Conservation (phyloP, 768 basidiomycete species). For the Podaxis carcinomalis region DNA sequence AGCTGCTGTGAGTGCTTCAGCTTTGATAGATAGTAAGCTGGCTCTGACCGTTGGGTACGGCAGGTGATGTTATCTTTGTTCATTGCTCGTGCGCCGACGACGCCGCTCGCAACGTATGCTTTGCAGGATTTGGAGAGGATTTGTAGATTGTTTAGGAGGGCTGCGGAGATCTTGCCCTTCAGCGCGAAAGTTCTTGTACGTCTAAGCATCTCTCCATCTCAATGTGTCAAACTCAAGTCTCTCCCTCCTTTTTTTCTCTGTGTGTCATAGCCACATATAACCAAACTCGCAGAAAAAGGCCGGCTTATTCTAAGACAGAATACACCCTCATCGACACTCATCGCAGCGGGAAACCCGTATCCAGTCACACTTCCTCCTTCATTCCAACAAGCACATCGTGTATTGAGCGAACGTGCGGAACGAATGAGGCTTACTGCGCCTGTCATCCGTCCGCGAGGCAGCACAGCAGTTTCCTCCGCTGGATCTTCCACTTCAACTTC, state of each 20-base stretch:
- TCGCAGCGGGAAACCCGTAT: slow-evolving; percentile 15
- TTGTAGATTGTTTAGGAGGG: slow-evolving; percentile 52
- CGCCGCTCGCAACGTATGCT: slow-evolving; percentile 54
- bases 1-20: slow-evolving; percentile 48
- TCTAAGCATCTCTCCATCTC: slow-evolving; percentile 12
- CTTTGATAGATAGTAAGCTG: neutral
- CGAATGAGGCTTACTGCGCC: slow-evolving; percentile 19
- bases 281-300: slow-evolving; percentile 48
- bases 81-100: slow-evolving; percentile 56
- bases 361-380: slow-evolving; percentile 26
- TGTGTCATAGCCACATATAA: slow-evolving; percentile 43
- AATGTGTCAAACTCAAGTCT: neutral
- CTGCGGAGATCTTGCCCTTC: slow-evolving; percentile 54
- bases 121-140: slow-evolving; percentile 58
- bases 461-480: neutral
- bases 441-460: neutral
- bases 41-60: neutral
- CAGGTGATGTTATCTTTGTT: slow-evolving; percentile 65
- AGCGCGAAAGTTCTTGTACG: slow-evolving; percentile 56
- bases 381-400: slow-evolving; percentile 31
- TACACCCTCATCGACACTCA: neutral
- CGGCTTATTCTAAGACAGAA: slow-evolving; percentile 20
- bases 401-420: slow-evolving; percentile 29
- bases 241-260: neutral
- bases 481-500: neutral